A percentile compares a stretch with the other conserved stretches of the same genome.
These are phyloP conservation scores for Phytophthora kernoviae DNA, from an alignment of 352 stramenopile species.

Conservation along the genomic window DNA sequence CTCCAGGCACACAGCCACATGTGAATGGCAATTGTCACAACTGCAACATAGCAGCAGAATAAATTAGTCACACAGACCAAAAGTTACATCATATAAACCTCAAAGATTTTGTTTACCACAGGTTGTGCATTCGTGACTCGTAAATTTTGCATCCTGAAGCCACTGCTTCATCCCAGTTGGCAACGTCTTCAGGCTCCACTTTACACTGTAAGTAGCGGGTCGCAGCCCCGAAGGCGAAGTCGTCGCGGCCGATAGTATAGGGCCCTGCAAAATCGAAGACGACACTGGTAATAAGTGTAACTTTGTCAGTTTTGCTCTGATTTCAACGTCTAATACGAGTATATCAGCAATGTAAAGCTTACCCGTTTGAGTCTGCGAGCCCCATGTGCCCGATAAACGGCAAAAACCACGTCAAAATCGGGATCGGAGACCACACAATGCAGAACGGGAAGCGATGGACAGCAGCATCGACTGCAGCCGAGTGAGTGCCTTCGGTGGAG, in stretches of 20 bases:
- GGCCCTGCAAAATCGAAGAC: conserved; percentile 97
- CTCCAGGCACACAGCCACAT: conserved; percentile 90
- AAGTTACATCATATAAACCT: too few relatives aligned
- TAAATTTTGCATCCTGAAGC: conserved; percentile 92
- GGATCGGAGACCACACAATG: conserved; percentile 93
- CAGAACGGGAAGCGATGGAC: conserved; percentile 88
- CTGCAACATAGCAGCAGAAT: conserved; percentile 10
- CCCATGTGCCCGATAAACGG: conserved; percentile 97
- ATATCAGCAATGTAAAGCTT: conserved; percentile 1
- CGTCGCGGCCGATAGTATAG: conserved; percentile 91
- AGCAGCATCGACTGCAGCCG: conserved; percentile 32
- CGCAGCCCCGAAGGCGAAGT: conserved; percentile 88
- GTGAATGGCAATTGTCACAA: conserved; percentile 98
- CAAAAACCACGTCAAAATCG: conserved; percentile 91
- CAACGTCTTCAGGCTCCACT: conserved; percentile 45
- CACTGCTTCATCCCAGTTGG: conserved; percentile 92
- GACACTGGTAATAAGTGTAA: conserved; percentile 53
- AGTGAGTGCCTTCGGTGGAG: neutral
- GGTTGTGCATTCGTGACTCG: conserved; percentile 94
- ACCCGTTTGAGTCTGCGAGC: conserved; percentile 90
- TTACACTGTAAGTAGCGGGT: conserved; percentile 90
- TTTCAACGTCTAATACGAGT: neutral
- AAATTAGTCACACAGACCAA: neutral
- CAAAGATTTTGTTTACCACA: conserved; percentile 76
- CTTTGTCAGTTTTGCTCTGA: conserved; percentile 3